Percentiles rank a stretch among this genome's conserved stretches.
phyloP scores from a whole-genome alignment of 2,329 filamentous ascomycete species.

The Tricladium varicosporioides region DNA sequence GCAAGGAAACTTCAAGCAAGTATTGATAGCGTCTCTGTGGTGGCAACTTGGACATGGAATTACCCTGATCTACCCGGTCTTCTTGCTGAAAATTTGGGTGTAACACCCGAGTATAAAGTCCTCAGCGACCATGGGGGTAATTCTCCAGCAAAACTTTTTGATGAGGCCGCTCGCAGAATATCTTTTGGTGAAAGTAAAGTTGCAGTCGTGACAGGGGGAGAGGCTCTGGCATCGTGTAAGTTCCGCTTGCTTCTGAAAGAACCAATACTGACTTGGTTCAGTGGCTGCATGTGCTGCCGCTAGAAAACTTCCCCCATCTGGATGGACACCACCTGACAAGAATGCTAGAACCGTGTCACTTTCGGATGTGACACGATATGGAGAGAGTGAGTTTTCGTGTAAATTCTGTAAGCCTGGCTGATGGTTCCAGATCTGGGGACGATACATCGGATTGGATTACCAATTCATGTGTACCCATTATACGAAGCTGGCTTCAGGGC shows the following conservation, averaged over 20 bases:
- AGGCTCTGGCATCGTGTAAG: conserved; percentile 60
- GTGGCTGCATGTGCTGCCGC: conserved; percentile 52
- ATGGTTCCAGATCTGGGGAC: conserved; percentile 48
- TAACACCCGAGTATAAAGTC: conserved; percentile 45
- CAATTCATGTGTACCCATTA: conserved; percentile 66
- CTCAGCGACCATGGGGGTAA: conserved; percentile 62
- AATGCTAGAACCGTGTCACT: conserved; percentile 47
- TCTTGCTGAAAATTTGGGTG: conserved; percentile 47
- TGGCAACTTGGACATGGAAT: conserved; percentile 65
- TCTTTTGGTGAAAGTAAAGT: conserved; percentile 51
- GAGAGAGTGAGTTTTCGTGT: conserved; percentile 35
- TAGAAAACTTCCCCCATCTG: conserved; percentile 53
- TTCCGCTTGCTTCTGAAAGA: background rate
- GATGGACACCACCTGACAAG: conserved; percentile 53
- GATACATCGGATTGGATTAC: conserved; percentile 56
- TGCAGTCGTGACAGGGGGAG: conserved; percentile 60
- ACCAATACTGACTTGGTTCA: conserved; percentile 36
- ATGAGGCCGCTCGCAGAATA: conserved; percentile 59
- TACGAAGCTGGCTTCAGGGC: conserved; percentile 65
- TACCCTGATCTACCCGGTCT: conserved; percentile 58
- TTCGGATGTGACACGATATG: conserved; percentile 46
- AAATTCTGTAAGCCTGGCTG: too few relatives aligned
- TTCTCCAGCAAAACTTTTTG: conserved; percentile 59
- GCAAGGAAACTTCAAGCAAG: conserved; percentile 38
- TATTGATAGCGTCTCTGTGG: conserved; percentile 59